Conservation (phyloP, 192 early-diverging fungal genomes). For the Backusella tuberculispora region DNA sequence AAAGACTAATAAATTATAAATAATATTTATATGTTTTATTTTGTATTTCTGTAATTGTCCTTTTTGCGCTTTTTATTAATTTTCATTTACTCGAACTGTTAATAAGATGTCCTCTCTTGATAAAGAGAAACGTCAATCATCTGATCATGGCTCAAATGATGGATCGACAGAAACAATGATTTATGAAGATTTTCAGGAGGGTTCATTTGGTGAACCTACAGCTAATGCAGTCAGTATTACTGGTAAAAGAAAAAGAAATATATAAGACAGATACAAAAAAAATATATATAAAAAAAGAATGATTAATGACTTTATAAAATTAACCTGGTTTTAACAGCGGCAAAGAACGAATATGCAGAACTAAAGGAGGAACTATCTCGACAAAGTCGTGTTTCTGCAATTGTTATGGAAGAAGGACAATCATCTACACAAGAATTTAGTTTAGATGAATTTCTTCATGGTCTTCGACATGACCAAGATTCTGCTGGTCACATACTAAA, state of each 20-base stretch:
- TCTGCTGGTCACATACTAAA: conserved; percentile 23
- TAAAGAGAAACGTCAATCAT: neutral
- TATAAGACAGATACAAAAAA: neutral
- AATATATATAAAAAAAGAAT: neutral
- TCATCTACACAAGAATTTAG: conserved; percentile 18
- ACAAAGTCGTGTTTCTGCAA: conserved; percentile 12
- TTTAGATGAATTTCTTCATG: conserved; percentile 24
- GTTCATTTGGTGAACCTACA: conserved; percentile 24
- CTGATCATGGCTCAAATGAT: neutral
- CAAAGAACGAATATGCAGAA: conserved; percentile 23
- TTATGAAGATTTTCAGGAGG: conserved; percentile 12
- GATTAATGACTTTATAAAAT: neutral
- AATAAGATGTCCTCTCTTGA: neutral
- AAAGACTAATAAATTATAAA: neutral
- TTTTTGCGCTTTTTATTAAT: neutral
- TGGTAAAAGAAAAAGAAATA: conserved; percentile 3
- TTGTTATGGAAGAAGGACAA: conserved; percentile 19
- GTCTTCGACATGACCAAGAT: conserved; percentile 4
- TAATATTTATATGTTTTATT: neutral
- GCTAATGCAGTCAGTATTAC: conserved; percentile 33
- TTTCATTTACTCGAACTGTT: neutral
- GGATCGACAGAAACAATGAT: conserved; percentile 12
- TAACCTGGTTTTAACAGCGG: conserved; percentile 7
- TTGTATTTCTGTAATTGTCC: neutral
- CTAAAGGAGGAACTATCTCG: conserved; percentile 22